phyloP scores from a whole-genome alignment of 148 eudicot genomes.

The Diospyros kaki region DNA sequence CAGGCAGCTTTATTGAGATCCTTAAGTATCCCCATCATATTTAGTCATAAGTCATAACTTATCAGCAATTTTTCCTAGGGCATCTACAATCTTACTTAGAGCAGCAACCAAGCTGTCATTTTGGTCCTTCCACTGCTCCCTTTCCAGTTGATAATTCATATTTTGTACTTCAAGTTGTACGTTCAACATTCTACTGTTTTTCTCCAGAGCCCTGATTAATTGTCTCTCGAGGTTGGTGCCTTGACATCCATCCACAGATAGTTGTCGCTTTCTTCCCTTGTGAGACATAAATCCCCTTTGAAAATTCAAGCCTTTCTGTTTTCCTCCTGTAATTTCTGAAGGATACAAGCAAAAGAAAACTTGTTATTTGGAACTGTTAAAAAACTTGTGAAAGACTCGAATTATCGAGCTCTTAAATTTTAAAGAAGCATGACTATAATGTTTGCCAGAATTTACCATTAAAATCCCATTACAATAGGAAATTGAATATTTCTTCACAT shows the following conservation, averaged over 20 bases:
- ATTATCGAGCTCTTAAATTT: too few species aligned
- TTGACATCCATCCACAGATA: constrained; percentile 25
- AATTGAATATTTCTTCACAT: too few species aligned
- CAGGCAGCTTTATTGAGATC: not conserved
- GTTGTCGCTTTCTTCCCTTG: constrained; percentile 46
- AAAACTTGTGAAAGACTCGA: too few species aligned
- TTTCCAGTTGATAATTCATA: constrained; percentile 35
- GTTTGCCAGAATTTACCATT: too few species aligned
- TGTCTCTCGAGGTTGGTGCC: constrained; percentile 19
- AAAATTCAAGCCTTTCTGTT: constrained; percentile 23
- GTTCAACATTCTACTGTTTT: constrained; percentile 33
- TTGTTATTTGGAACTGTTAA: not conserved
- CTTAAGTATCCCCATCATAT: not conserved
- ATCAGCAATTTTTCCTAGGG: constrained; percentile 48
- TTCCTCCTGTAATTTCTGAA: constrained; percentile 34
- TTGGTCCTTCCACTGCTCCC: constrained; percentile 47
- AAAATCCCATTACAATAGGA: too few species aligned
- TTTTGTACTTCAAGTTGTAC: constrained; percentile 47
- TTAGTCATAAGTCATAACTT: constrained; percentile 34
- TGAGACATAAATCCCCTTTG: constrained; percentile 42
- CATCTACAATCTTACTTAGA: constrained; percentile 48
- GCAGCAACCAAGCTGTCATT: constrained; percentile 40
- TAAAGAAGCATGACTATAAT: too few species aligned
- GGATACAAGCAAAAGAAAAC: not conserved
- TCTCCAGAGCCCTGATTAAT: constrained; percentile 36